Percentiles rank a stretch among this genome's conserved stretches.
Conservation (phyloP, 495 filamentous ascomycete species). For the Hypoxylon intermedium region DNA sequence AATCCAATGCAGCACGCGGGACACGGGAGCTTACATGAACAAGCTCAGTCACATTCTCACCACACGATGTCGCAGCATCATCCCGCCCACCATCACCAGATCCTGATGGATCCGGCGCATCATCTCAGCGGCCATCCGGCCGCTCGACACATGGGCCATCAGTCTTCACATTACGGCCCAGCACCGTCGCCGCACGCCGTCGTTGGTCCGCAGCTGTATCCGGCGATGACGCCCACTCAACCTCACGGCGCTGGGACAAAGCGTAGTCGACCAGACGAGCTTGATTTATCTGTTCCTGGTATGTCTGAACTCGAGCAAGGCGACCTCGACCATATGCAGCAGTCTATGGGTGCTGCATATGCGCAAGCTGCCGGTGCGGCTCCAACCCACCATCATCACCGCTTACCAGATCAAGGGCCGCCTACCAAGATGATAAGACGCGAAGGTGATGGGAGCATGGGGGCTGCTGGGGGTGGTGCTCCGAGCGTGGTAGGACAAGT, state of each 20-base stretch:
- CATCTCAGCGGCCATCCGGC: conserved; percentile 55
- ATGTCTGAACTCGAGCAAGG: conserved; percentile 57
- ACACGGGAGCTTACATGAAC: conserved; percentile 55
- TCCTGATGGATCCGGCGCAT: conserved; percentile 56
- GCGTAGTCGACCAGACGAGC: conserved; percentile 56
- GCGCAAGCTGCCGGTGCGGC: conserved; percentile 46
- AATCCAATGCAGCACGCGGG: conserved; percentile 49
- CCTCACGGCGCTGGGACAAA: conserved; percentile 53
- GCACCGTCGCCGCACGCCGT: conserved; percentile 53
- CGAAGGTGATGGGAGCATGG: conserved; percentile 54
- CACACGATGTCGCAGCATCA: conserved; percentile 61
- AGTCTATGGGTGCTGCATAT: conserved; percentile 54
- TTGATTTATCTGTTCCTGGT: conserved; percentile 58
- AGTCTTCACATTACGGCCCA: conserved; percentile 52
- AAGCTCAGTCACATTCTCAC: conserved; percentile 51
- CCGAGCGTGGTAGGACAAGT: conserved; percentile 79
- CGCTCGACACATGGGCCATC: conserved; percentile 55
- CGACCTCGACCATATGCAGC: conserved; percentile 59
- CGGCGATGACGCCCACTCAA: conserved; percentile 53
- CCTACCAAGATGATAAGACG: conserved; percentile 63
- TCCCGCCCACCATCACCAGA: conserved; percentile 55
- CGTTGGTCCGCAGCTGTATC: conserved; percentile 52
- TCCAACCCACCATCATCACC: conserved; percentile 75
- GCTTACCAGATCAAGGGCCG: conserved; percentile 69
- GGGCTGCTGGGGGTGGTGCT: conserved; percentile 53